Percentiles rank a stretch among this genome's conserved stretches.
These are phyloP conservation scores for Glebionis coronaria DNA, from an alignment of 129 eudicot genomes.

Conservation along the genomic window DNA sequence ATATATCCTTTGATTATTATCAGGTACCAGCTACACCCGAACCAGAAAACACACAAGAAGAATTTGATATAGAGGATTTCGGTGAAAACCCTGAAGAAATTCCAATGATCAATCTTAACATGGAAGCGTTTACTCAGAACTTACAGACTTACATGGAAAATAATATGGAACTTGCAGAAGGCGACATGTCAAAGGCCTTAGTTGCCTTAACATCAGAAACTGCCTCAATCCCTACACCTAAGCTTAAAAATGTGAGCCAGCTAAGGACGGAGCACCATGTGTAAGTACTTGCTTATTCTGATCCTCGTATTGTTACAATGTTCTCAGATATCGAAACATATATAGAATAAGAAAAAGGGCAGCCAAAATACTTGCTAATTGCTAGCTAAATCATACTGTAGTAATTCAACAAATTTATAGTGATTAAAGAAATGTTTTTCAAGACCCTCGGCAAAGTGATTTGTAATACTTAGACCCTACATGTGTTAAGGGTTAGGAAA, in stretches of 20 bases:
- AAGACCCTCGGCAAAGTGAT: too few relatives aligned
- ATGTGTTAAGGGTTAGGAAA: too few relatives aligned
- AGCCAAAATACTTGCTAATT: background rate
- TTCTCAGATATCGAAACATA: background rate
- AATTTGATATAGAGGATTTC: slow-evolving; percentile 71
- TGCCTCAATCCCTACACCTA: slow-evolving; percentile 86
- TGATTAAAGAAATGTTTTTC: too few relatives aligned
- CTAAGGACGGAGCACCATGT: slow-evolving; percentile 98
- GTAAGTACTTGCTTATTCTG: slow-evolving; percentile 47
- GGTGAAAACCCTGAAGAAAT: slow-evolving; percentile 71
- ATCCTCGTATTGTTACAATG: background rate
- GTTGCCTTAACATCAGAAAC: slow-evolving; percentile 87
- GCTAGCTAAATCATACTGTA: slow-evolving; percentile 5
- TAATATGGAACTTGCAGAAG: slow-evolving; percentile 61
- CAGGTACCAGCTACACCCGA: slow-evolving; percentile 73
- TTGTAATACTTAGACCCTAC: too few relatives aligned
- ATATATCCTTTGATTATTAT: background rate
- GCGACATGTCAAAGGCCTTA: slow-evolving; percentile 78
- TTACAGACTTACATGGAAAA: slow-evolving; percentile 57
- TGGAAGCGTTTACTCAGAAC: slow-evolving; percentile 74
- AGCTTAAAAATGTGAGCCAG: slow-evolving; percentile 84
- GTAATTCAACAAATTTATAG: background rate
- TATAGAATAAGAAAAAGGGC: background rate
- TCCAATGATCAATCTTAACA: slow-evolving; percentile 76
- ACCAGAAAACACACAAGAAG: slow-evolving; percentile 44